Conservation (phyloP, 768 basidiomycete species). For the Rickenella mellea region DNA sequence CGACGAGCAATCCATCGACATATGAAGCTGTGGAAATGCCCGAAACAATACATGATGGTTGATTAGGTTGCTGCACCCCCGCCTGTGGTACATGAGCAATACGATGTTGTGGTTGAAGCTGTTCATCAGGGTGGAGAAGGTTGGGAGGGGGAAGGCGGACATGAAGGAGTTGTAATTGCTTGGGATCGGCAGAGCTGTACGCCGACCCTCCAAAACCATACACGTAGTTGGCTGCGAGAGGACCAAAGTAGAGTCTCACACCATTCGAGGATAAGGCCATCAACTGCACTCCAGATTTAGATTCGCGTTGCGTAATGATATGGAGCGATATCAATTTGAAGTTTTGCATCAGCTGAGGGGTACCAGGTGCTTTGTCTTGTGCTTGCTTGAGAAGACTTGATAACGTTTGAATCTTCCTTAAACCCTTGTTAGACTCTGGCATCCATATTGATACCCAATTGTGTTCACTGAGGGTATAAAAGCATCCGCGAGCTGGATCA, state of each 20-base stretch:
- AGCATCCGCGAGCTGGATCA: conserved; percentile 58
- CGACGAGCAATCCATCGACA: conserved; percentile 54
- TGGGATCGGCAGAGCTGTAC: conserved; percentile 16
- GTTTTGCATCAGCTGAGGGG: conserved; percentile 57
- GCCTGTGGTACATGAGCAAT: conserved; percentile 31
- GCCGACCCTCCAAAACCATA: conserved; percentile 36
- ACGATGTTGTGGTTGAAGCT: conserved; percentile 41
- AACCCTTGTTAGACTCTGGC: conserved; percentile 49
- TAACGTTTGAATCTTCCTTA: conserved; percentile 69
- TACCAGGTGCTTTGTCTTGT: conserved; percentile 74
- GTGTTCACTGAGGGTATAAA: conserved; percentile 67
- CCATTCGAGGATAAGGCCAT: conserved; percentile 78
- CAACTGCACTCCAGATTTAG: conserved; percentile 62
- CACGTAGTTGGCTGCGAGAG: conserved; percentile 35
- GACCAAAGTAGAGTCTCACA: conserved; percentile 75
- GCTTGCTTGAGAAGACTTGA: conserved; percentile 65
- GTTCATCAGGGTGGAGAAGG: conserved; percentile 69
- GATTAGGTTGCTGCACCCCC: conserved; percentile 23
- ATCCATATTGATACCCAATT: conserved; percentile 59
- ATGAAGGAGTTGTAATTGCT: conserved; percentile 60
- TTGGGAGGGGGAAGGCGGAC: conserved; percentile 72
- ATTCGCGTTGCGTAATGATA: conserved; percentile 55
- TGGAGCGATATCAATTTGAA: conserved; percentile 69
- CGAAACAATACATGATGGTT: conserved; percentile 51
- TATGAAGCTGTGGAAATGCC: conserved; percentile 57